A percentile compares a stretch with the other conserved stretches of the same genome.
These are phyloP conservation scores for Barnettozyma siamensis DNA, from an alignment of 805 yeast species.

Conservation along the genomic window DNA sequence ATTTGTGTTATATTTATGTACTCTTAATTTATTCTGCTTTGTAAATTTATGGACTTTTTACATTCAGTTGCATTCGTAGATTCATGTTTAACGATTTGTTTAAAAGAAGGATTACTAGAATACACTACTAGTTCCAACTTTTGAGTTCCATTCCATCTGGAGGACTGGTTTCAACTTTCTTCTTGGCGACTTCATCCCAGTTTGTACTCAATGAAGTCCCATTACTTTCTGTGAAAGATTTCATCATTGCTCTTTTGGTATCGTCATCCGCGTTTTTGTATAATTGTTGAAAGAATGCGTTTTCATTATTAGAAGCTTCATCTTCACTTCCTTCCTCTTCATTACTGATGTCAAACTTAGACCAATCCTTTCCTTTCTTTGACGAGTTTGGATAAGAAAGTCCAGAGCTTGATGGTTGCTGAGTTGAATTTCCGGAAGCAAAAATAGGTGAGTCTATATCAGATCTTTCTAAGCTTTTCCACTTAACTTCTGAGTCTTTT, in stretches of 20 bases:
- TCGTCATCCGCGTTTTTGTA: slow-evolving; percentile 83
- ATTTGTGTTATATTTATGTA: neutral
- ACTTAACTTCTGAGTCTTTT: slow-evolving; percentile 41
- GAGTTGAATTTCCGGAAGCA: neutral
- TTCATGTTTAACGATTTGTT: too few relatives aligned
- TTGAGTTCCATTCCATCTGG: slow-evolving; percentile 23
- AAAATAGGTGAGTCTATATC: slow-evolving; percentile 10
- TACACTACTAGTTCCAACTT: slow-evolving; percentile 15
- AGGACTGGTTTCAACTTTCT: slow-evolving; percentile 36
- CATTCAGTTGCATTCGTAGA: too few relatives aligned
- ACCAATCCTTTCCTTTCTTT: slow-evolving; percentile 64
- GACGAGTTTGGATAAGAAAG: slow-evolving; percentile 58
- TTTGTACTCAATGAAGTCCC: slow-evolving; percentile 93
- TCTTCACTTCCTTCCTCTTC: slow-evolving; percentile 41
- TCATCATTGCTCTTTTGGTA: slow-evolving; percentile 91
- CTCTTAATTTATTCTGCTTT: too few relatives aligned
- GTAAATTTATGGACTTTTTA: too few relatives aligned
- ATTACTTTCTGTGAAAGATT: slow-evolving; percentile 85
- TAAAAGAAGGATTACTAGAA: too few relatives aligned
- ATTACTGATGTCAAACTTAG: slow-evolving; percentile 42
- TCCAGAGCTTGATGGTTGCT: neutral
- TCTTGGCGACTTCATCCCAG: slow-evolving; percentile 80
- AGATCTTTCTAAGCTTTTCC: slow-evolving; percentile 44
- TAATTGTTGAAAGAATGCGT: slow-evolving; percentile 67
- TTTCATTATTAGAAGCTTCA: slow-evolving; percentile 38